Evolutionary conservation across 495 filamentous ascomycete genomes (phyloP).

Genomic region (Podospora comata): DNA sequence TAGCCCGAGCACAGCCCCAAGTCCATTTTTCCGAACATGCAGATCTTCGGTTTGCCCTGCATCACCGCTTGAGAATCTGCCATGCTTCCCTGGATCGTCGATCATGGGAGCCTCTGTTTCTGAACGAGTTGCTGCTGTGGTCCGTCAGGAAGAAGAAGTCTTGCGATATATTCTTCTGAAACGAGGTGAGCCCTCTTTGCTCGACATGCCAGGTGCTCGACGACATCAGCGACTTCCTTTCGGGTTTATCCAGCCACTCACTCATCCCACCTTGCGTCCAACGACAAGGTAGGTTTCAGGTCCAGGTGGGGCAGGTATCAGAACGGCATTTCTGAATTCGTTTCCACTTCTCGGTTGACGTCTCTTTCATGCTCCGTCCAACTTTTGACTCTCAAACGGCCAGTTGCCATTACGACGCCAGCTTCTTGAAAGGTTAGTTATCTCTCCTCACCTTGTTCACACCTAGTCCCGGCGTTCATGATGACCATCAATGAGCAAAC

Average conservation of each 20-base stretch:
- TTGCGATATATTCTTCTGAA: too few species aligned
- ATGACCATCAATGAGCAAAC: constrained; percentile 45
- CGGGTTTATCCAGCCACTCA: not conserved
- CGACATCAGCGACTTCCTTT: not conserved
- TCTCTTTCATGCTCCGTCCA: not conserved
- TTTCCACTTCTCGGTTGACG: not conserved
- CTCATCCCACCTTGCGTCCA: not conserved
- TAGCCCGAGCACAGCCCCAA: constrained; percentile 23
- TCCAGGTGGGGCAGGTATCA: not conserved
- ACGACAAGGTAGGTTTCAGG: not conserved
- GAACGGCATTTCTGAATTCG: not conserved
- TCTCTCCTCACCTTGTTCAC: not conserved
- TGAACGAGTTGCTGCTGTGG: not conserved
- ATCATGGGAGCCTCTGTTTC: not conserved
- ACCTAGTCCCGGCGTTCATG: constrained; percentile 27
- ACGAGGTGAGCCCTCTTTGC: not conserved
- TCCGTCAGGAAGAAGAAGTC: not conserved
- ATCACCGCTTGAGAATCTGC: constrained; percentile 4
- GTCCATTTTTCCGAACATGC: constrained; percentile 10
- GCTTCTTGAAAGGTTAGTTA: not conserved
- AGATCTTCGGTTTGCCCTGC: constrained; percentile 10
- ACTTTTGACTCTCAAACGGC: not conserved
- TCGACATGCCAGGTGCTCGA: not conserved
- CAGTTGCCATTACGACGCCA: not conserved
- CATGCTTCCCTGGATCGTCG: not conserved